Base-by-base conservation (phyloP, 2,329 filamentous ascomycete species). In the Penicillium sp. region DNA sequence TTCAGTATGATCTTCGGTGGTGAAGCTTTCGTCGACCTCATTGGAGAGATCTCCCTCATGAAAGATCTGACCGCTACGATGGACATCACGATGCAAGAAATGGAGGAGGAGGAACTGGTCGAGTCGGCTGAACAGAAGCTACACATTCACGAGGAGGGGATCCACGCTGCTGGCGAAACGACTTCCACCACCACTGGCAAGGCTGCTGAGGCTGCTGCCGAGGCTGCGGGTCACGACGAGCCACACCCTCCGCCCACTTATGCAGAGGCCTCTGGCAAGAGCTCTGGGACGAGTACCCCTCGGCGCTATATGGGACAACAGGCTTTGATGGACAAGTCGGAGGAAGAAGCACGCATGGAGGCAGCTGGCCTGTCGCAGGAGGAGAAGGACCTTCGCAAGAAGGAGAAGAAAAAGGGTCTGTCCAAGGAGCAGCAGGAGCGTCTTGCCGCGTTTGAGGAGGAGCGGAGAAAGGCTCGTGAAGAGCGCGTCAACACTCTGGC, bases 1-100 rank as follows among this genome's bases (percentile, higher is more conserved):
- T 99, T 99, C 80, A 90, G 90, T 70, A 96, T 93, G 82, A 99
- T 99, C 69, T 99, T 99, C 73, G 95, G 95, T 68, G 95, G 95
- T 60, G 94, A 97, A 69, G 92, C 94, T 13, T 99, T 99, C 72
- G 83, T 89, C 61, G 94, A 99, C 81, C 92, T 95, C 83, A 98
- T 99, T 72, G 95, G 95, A 66, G 95, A 99, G 83, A 96, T 99
- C 68, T 95, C 91, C 52, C 86, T 99, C 58, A 97, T 99, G 91
- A 98, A 97, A 81, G 95, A 99, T 72, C 84, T 99, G 55, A 98
- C 94, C 18, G 92, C 92, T 71, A 96, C 93, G 46, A 98, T 99
- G 94, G 95, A 99, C 71, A 98, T 99, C 66, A 93, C 92, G 19
- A 94, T 92, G 87, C 83, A 90, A 56, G 87, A 88, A 61, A 86